Conservation (phyloP, 345 rosid species). For the Angophora floribunda region DNA sequence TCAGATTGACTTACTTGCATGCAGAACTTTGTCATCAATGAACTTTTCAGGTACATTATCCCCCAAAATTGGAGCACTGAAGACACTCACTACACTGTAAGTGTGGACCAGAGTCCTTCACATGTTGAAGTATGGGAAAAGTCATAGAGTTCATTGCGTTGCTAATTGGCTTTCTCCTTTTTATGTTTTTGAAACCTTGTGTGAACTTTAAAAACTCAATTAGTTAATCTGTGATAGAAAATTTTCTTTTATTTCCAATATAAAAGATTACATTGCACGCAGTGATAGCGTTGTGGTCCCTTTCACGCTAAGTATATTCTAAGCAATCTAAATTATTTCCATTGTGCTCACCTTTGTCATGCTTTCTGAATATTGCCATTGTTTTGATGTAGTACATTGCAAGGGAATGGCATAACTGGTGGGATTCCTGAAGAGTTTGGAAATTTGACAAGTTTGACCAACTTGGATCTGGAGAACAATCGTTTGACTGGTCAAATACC, state of each 20-base stretch:
- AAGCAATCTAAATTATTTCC: neutral
- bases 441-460: slow-evolving; percentile 67
- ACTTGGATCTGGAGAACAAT: slow-evolving; percentile 89
- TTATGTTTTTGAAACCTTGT: neutral
- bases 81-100: slow-evolving; percentile 63
- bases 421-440: slow-evolving; percentile 84
- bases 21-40: slow-evolving; percentile 76
- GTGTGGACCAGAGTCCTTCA: slow-evolving; percentile 5
- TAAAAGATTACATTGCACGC: neutral
- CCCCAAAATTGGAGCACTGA: slow-evolving; percentile 55
- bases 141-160: neutral
- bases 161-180: neutral
- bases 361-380: neutral
- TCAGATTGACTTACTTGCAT: neutral
- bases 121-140: neutral
- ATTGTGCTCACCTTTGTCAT: neutral
- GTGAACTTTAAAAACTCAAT: neutral
- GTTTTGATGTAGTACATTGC: slow-evolving; percentile 54
- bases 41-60: slow-evolving; percentile 75
- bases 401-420: slow-evolving; percentile 85
- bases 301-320: neutral
- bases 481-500: slow-evolving; percentile 75
- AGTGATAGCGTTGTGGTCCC: neutral
- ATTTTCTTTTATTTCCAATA: neutral
- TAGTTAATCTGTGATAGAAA: neutral